phyloP scores from a whole-genome alignment of 2,329 filamentous ascomycete genomes.

The Arthroderma sp. region DNA sequence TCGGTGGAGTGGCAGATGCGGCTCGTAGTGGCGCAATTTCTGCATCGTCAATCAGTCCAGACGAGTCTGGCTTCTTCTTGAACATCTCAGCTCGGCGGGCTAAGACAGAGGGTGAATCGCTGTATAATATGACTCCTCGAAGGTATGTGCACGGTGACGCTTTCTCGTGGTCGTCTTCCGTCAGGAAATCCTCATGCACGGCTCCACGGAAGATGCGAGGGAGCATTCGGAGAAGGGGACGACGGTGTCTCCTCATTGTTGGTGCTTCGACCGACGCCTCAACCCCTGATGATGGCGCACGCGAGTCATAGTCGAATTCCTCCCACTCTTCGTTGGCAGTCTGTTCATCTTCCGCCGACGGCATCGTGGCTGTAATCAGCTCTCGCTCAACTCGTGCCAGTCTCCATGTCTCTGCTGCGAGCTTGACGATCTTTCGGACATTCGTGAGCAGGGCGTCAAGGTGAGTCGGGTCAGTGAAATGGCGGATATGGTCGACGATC shows the following conservation, averaged over 20 bases:
- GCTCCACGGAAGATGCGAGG: conserved; percentile 43
- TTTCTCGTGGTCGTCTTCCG: conserved; percentile 35
- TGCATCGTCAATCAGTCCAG: conserved; percentile 4
- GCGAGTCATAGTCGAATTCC: conserved; percentile 21
- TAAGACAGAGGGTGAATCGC: conserved; percentile 35
- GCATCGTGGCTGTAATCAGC: conserved; percentile 42
- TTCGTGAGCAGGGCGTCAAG: conserved; percentile 41
- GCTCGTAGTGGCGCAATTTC: conserved; percentile 1
- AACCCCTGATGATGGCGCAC: background rate
- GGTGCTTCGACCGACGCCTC: background rate
- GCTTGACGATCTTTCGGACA: conserved; percentile 45
- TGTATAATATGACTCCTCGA: conserved; percentile 39
- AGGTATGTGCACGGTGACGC: conserved; percentile 38
- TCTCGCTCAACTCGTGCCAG: conserved; percentile 47
- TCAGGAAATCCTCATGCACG: conserved; percentile 36
- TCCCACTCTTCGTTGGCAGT: conserved; percentile 28
- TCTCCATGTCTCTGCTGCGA: conserved; percentile 48
- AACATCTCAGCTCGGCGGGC: conserved; percentile 31
- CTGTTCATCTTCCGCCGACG: conserved; percentile 28
- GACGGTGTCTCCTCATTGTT: conserved; percentile 1
- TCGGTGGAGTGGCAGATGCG: conserved; percentile 2
- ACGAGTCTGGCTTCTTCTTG: conserved; percentile 18
- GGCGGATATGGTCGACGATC: conserved; percentile 43
- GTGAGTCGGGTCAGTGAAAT: conserved; percentile 41
- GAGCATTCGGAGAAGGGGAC: conserved; percentile 40